Evolutionary conservation across 2,329 filamentous ascomycete species (phyloP).

Genomic region (Lachnellula hyalina): DNA sequence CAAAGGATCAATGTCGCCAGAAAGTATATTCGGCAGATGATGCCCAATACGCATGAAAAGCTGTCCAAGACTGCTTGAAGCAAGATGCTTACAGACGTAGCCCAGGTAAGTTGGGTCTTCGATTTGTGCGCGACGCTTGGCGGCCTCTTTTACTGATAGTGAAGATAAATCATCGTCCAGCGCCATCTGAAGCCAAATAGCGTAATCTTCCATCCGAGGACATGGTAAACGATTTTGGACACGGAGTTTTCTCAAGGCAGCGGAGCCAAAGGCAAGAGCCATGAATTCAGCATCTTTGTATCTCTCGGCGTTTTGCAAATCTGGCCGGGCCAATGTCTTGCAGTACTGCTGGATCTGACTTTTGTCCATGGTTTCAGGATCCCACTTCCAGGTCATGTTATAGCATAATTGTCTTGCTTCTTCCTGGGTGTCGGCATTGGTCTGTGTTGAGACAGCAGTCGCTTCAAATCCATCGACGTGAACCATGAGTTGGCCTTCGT

Average conservation of each 20-base stretch:
- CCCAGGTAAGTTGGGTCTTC: too few species aligned
- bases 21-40: neutral
- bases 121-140: too few species aligned
- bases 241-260: neutral
- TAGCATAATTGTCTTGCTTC: neutral
- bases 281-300: neutral
- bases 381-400: neutral
- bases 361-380: neutral
- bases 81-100: neutral
- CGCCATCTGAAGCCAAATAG: neutral
- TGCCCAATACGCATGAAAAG: neutral
- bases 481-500: neutral
- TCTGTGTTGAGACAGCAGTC: neutral
- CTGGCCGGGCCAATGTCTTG: too few species aligned
- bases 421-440: neutral
- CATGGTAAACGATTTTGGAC: neutral
- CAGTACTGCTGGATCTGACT: neutral
- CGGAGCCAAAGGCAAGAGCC: neutral
- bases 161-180: too few species aligned
- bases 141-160: too few species aligned
- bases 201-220: neutral
- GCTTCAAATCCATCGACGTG: neutral
- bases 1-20: conserved; percentile 2
- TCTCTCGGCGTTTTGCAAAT: neutral
- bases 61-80: neutral